Conservation (phyloP, 1,284 basidiomycete genomes). For the Uromyces viciae-fabae region DNA sequence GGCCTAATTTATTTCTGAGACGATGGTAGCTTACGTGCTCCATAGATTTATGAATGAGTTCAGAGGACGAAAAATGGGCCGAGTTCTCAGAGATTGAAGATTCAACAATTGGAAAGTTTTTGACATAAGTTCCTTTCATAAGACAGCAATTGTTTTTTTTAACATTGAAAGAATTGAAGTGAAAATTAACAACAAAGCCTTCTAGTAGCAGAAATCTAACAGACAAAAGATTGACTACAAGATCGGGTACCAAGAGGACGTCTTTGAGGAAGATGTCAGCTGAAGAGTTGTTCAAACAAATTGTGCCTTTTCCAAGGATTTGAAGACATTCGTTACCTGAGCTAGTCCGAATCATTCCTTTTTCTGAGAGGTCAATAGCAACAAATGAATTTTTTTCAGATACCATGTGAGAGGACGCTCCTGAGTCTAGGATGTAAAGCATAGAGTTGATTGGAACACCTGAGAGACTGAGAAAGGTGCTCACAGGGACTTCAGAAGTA, state of each 20-base stretch:
- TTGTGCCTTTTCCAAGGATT: neutral
- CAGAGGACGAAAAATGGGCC: neutral
- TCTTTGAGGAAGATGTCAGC: neutral
- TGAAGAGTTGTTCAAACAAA: neutral
- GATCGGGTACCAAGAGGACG: neutral
- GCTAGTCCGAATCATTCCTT: neutral
- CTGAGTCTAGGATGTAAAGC: neutral
- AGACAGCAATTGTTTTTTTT: neutral
- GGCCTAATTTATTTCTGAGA: neutral
- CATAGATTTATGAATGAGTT: neutral
- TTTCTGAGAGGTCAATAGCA: neutral
- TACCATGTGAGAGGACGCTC: neutral
- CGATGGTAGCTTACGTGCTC: neutral
- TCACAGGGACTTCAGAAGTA: neutral
- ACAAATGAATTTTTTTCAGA: neutral
- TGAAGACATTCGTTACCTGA: neutral
- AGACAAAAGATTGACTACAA: neutral
- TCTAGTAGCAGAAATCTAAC: neutral
- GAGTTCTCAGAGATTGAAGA: neutral
- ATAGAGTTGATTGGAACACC: neutral
- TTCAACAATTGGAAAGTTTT: neutral
- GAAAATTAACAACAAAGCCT: neutral
- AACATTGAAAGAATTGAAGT: neutral
- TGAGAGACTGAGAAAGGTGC: neutral
- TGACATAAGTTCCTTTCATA: neutral